Conservation (phyloP, 2,329 filamentous ascomycete species). For the Fusarium transvaalense region DNA sequence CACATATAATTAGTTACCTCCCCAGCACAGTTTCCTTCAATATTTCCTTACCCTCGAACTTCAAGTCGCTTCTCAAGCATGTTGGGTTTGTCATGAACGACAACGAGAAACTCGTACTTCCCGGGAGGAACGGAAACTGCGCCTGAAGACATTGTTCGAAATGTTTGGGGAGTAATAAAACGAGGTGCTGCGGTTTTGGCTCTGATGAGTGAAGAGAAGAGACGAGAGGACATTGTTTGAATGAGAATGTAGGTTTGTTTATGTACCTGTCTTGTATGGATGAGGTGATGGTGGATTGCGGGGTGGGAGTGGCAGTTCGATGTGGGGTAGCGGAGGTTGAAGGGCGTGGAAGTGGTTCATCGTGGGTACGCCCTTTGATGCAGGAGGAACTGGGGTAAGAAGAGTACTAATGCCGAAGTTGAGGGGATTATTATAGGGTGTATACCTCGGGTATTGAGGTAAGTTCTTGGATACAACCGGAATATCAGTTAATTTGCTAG, state of each 20-base stretch:
- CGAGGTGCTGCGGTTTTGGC: slow-evolving; percentile 4
- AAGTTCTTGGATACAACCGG: not conserved
- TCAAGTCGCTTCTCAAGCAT: slow-evolving; percentile 71
- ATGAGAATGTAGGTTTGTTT: slow-evolving; percentile 2
- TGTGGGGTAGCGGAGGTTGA: slow-evolving; percentile 27
- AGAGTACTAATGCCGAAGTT: not conserved
- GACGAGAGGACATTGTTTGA: slow-evolving; percentile 31
- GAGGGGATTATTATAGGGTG: no score
- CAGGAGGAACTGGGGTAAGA: not conserved
- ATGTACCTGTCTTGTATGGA: slow-evolving; percentile 2
- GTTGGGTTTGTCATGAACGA: slow-evolving; percentile 75
- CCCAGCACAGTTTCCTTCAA: not conserved
- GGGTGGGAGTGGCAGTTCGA: slow-evolving; percentile 17
- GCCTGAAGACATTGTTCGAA: slow-evolving; percentile 50
- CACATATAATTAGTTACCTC: slow-evolving; percentile 22
- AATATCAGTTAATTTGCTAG: not conserved
- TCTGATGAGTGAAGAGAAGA: slow-evolving; percentile 25
- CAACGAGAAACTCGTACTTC: slow-evolving; percentile 75
- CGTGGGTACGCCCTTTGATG: slow-evolving; percentile 25
- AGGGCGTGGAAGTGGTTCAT: slow-evolving; percentile 31
- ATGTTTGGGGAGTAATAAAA: slow-evolving; percentile 39
- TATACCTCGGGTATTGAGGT: no score
- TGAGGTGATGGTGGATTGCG: slow-evolving; percentile 23
- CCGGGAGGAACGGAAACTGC: slow-evolving; percentile 43
- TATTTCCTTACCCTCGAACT: slow-evolving; percentile 64